Evolutionary conservation across 1,284 basidiomycete genomes (phyloP).

Genomic region (Volvariella volvacea): DNA sequence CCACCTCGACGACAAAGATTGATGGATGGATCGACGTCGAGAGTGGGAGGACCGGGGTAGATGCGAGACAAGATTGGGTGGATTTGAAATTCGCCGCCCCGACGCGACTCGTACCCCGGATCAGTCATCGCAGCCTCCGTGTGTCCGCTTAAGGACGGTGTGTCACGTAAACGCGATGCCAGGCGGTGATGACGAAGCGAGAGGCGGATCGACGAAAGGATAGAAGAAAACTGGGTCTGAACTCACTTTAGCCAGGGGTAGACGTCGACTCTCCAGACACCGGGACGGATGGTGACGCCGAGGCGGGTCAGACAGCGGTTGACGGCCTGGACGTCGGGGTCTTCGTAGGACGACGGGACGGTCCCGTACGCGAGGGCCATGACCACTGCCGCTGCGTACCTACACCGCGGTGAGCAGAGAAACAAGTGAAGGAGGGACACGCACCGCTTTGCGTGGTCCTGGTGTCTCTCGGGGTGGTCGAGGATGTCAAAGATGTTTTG

Average conservation of each 20-base stretch:
- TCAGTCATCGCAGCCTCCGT: no score
- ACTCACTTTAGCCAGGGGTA: slow-evolving; percentile 47
- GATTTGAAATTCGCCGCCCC: no score
- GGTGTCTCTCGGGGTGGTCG: slow-evolving; percentile 38
- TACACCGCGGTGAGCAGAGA: slow-evolving; percentile 16
- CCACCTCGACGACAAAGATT: no score
- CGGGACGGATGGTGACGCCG: slow-evolving; percentile 44
- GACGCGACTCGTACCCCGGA: no score
- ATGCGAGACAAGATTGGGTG: no score
- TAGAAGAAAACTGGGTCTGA: no score
- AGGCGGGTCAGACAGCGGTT: slow-evolving; percentile 41
- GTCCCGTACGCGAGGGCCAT: slow-evolving; percentile 64
- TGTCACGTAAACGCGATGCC: no score
- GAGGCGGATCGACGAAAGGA: no score
- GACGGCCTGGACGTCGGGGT: slow-evolving; percentile 50
- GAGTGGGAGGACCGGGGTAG: no score
- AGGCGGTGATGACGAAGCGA: no score
- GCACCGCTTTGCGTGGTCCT: slow-evolving; percentile 46
- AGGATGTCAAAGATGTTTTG: slow-evolving; percentile 48
- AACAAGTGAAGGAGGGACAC: background rate
- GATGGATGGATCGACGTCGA: no score
- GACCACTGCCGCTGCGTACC: slow-evolving; percentile 59
- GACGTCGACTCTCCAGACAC: slow-evolving; percentile 50
- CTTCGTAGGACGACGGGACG: slow-evolving; percentile 40
- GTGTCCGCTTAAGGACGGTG: no score